These are phyloP conservation scores for Tetratostichococcus sp. DNA, from an alignment of 139 green algal species.

Conservation along the genomic window DNA sequence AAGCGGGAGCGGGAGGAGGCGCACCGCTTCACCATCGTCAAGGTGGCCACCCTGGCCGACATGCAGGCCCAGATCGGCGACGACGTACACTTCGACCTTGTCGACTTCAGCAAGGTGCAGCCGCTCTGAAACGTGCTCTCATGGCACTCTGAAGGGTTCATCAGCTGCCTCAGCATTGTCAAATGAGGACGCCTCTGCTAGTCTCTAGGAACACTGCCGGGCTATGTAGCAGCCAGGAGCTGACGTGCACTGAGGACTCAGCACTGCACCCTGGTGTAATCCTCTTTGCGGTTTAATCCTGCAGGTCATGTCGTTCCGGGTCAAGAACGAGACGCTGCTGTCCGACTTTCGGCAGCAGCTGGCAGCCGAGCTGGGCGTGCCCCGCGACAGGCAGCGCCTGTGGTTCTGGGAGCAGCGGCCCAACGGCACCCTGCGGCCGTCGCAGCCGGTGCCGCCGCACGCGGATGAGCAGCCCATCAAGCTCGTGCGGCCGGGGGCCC, in stretches of 20 bases:
- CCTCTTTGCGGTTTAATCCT: no score
- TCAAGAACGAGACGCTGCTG: conserved; percentile 79
- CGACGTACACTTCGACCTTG: conserved; percentile 83
- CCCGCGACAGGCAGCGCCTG: conserved; percentile 73
- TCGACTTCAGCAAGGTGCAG: conserved; percentile 73
- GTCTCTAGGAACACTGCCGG: no score
- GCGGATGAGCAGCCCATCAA: conserved; percentile 44
- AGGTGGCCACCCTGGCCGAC: conserved; percentile 53
- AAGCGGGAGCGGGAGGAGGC: conserved; percentile 78
- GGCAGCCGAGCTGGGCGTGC: conserved; percentile 63
- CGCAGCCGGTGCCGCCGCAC: conserved; percentile 36
- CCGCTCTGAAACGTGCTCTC: not conserved
- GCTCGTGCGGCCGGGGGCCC: conserved; percentile 32
- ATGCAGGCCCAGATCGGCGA: conserved; percentile 68
- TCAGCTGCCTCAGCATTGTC: no score
- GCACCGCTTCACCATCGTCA: conserved; percentile 82
- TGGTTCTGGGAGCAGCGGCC: conserved; percentile 81
- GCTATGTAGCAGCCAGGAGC: no score
- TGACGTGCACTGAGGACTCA: no score
- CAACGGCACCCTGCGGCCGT: conserved; percentile 77
- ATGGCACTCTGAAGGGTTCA: no score
- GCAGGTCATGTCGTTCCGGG: conserved; percentile 52
- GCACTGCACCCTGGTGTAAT: no score
- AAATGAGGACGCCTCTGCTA: no score
- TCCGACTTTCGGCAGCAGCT: conserved; percentile 70